phyloP scores from a whole-genome alignment of 768 basidiomycete species.

The Rhizopogon salebrosus region DNA sequence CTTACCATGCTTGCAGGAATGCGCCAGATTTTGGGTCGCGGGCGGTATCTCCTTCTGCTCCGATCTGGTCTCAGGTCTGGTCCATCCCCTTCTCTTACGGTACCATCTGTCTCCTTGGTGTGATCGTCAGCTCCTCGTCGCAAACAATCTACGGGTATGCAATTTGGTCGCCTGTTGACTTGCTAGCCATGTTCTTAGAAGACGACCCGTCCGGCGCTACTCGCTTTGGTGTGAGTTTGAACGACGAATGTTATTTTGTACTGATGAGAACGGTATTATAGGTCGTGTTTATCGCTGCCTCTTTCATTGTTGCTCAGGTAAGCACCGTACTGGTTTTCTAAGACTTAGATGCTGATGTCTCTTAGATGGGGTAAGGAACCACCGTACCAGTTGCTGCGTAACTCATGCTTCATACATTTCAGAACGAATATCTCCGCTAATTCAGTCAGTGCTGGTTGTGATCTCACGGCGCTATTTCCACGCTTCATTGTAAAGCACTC shows the following conservation, averaged over 20 bases:
- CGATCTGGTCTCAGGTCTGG: slow-evolving; percentile 54
- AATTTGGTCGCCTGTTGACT: slow-evolving; percentile 69
- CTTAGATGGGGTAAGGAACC: background rate
- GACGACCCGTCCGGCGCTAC: slow-evolving; percentile 51
- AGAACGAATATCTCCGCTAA: slow-evolving; percentile 70
- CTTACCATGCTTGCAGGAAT: slow-evolving; percentile 34
- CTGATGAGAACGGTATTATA: slow-evolving; percentile 9
- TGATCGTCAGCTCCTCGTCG: slow-evolving; percentile 71
- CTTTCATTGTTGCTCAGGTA: slow-evolving; percentile 70
- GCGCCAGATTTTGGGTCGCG: slow-evolving; percentile 64
- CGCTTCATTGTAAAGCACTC: slow-evolving; percentile 50
- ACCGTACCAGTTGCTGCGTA: slow-evolving; percentile 8
- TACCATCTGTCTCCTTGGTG: slow-evolving; percentile 66
- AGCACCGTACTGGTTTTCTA: background rate
- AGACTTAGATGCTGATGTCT: background rate
- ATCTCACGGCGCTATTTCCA: slow-evolving; percentile 68
- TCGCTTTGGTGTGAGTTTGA: slow-evolving; percentile 46
- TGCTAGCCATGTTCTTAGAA: slow-evolving; percentile 60
- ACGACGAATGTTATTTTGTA: background rate
- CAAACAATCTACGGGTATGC: slow-evolving; percentile 65
- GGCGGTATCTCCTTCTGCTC: slow-evolving; percentile 44
- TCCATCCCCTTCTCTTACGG: slow-evolving; percentile 67
- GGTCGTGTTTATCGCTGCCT: slow-evolving; percentile 68
- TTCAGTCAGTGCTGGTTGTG: slow-evolving; percentile 72
- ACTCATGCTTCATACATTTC: background rate